Conservation (phyloP, 208 protist genomes). For the Wallacemonas sp. region DNA sequence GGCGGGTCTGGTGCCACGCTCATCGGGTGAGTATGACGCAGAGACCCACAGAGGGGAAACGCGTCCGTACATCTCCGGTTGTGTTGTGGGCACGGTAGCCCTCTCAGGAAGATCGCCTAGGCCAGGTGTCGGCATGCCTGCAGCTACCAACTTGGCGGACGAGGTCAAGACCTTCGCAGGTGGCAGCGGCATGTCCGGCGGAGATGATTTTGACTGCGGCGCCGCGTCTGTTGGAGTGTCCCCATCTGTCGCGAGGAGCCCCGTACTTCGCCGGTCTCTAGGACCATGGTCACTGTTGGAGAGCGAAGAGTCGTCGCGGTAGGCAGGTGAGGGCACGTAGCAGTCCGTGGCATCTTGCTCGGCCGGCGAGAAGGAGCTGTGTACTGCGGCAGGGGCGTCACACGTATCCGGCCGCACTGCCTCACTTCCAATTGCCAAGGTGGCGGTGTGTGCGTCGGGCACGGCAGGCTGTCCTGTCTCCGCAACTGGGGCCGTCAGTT, state of each 20-base stretch:
- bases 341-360: neutral
- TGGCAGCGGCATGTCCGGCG: neutral
- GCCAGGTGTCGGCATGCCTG: too few relatives aligned
- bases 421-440: neutral
- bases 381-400: too few relatives aligned
- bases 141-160: too few relatives aligned
- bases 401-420: too few relatives aligned
- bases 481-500: neutral
- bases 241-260: neutral
- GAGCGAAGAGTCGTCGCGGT: too few relatives aligned
- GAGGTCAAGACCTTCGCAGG: neutral
- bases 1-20: neutral
- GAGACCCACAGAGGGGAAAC: conserved; percentile 4
- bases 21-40: conserved; percentile 1
- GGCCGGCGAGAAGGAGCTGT: neutral
- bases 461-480: neutral
- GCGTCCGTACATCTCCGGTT: neutral
- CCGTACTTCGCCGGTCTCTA: neutral
- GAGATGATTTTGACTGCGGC: too few relatives aligned
- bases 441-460: too few relatives aligned
- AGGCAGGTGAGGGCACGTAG: too few relatives aligned
- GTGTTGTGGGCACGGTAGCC: too few relatives aligned
- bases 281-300: neutral
- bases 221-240: neutral
- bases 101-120: too few relatives aligned